These are phyloP conservation scores for Sonneratia caseolaris DNA, from an alignment of 345 rosid genomes.

Conservation along the genomic window DNA sequence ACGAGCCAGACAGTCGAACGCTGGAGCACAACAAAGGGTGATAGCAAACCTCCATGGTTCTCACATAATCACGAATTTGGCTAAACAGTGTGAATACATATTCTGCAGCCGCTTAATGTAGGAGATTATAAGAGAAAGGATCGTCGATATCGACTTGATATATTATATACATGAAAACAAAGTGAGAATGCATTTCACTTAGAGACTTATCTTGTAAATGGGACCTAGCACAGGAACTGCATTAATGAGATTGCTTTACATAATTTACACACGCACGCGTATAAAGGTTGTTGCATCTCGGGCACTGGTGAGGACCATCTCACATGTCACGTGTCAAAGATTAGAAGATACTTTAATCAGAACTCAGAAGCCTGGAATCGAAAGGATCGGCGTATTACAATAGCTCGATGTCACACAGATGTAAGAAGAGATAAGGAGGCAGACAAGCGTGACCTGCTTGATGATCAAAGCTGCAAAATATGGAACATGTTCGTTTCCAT, in stretches of 20 bases:
- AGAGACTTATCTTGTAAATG: neutral
- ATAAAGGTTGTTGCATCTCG: too few species aligned
- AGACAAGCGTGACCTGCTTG: too few species aligned
- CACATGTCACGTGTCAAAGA: neutral
- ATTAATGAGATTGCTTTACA: neutral
- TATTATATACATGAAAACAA: neutral
- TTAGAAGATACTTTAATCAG: neutral
- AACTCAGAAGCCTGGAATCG: neutral
- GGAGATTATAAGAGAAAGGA: neutral
- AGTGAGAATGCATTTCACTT: neutral
- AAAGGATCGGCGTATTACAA: neutral
- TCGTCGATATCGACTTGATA: neutral
- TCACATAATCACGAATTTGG: too few species aligned
- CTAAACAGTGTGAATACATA: too few species aligned
- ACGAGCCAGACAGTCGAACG: neutral
- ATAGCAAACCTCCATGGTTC: too few species aligned
- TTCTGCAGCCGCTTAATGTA: neutral
- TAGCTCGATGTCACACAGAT: neutral
- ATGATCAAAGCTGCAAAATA: neutral
- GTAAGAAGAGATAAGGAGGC: neutral
- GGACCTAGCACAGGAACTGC: neutral
- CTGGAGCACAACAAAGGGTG: too few species aligned
- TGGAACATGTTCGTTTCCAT: neutral
- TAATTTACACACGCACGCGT: too few species aligned
- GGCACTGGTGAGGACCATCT: neutral